Evolutionary conservation across 495 filamentous ascomycete genomes (phyloP).

Genomic region (Penicillium roqueforti): DNA sequence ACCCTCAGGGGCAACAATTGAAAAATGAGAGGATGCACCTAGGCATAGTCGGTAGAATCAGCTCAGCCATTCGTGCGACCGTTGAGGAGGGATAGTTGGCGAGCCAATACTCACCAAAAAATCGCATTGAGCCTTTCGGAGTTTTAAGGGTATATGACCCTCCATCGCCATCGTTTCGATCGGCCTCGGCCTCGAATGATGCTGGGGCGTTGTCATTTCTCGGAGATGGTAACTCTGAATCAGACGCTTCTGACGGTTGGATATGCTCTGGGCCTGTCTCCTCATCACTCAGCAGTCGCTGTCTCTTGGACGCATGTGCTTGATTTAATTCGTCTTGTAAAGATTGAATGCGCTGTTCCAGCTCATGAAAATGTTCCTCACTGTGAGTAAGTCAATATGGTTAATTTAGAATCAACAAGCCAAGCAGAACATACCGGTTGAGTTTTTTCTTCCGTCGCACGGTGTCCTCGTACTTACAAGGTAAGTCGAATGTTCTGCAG

Average conservation of each 20-base stretch:
- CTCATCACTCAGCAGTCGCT: neutral
- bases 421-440: constrained; percentile 1
- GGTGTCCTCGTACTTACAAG: constrained; percentile 8
- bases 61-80: neutral
- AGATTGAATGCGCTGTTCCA: constrained; percentile 3
- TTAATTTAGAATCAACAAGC: neutral
- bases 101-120: constrained; percentile 12
- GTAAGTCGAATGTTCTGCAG: constrained; percentile 10
- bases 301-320: neutral
- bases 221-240: neutral
- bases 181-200: neutral
- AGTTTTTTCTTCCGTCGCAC: neutral
- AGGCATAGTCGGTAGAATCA: neutral
- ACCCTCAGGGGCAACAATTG: constrained; percentile 1
- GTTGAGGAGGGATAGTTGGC: neutral
- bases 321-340: constrained; percentile 9
- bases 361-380: neutral
- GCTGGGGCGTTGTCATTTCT: neutral
- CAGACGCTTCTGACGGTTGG: neutral
- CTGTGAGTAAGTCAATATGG: neutral
- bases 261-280: neutral
- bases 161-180: neutral
- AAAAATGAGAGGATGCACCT: constrained; percentile 17
- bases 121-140: constrained; percentile 12
- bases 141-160: constrained; percentile 10